Base-by-base conservation (phyloP, 306 rosid genomes). In the Senna tora region DNA sequence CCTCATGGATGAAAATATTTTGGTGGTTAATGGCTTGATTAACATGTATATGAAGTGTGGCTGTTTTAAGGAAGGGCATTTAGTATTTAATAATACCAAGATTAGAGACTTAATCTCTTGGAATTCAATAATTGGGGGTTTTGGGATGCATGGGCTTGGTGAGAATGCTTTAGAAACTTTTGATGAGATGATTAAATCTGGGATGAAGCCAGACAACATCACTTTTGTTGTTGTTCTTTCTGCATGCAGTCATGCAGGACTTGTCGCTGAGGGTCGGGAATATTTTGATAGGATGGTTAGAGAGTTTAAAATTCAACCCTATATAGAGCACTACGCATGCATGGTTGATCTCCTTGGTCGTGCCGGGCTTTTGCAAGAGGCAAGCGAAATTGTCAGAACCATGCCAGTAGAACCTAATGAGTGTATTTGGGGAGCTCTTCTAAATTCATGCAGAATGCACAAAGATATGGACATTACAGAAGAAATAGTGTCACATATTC, bases 21-120 rank as follows among this genome's bases (percentile, higher is more conserved):
- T 87, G 88, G 96, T 93, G 15, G 96, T 86, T 69, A 93, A 87
- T 55, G 87, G 96, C 72, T 77, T 90, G 79, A 80, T 93, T 49
- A 90, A 88, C 71, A 88, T 87, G 97, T 90, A 93, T 70, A 80
- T 88, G 71, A 93, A 86, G 74, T 87, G 90, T 83, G 97, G 96
- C 53, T 71, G 72, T 75, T 88, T 93, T 80, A 75, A 65, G 77
- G 77, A 86, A 79, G 93, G 90, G 4, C 81, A 79, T 68, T 30
- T 69, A 22, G 88, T 90, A 25, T 93, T 93, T 58, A 80, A 83
- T 65, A 82, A 77, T 65, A 65, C 80, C 30, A 71, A 84, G 67
- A 55, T 30, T 47, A 83, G 86, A 64, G 98, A 93, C 75, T 46
- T 84, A 67, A 79, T 93, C 59, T 85, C 97, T 3, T 93, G 97